Percentiles rank a stretch among this genome's conserved stretches.
Conservation (phyloP, 108 stramenopile genomes). For the Fistulifera pelliculosa region DNA sequence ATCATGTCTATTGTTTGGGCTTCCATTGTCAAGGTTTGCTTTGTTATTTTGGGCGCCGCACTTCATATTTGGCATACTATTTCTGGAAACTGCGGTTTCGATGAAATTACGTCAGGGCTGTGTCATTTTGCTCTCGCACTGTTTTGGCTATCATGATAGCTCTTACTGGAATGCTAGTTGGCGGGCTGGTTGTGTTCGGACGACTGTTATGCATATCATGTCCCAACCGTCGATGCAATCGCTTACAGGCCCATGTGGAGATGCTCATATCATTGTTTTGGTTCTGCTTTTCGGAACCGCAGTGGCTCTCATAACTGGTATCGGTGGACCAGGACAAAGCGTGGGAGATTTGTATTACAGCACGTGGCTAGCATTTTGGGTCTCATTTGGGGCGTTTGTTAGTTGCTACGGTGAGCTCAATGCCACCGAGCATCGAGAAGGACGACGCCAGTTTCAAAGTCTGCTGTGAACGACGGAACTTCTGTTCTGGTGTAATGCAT, state of each 20-base stretch:
- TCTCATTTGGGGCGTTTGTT: conserved; percentile 24
- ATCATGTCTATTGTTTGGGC: conserved; percentile 29
- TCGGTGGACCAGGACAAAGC: conserved; percentile 43
- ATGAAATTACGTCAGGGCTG: conserved; percentile 14
- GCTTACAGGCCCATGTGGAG: conserved; percentile 17
- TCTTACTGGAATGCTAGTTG: conserved; percentile 24
- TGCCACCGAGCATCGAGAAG: conserved; percentile 5
- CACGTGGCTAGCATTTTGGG: conserved; percentile 37
- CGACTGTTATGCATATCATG: conserved; percentile 3
- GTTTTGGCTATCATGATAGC: conserved; percentile 24
- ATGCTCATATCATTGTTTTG: conserved; percentile 21
- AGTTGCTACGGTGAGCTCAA: conserved; percentile 21
- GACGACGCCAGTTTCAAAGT: neutral
- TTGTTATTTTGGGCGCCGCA: conserved; percentile 37
- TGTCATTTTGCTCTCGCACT: conserved; percentile 33
- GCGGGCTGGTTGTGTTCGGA: conserved; percentile 8
- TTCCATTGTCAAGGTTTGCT: conserved; percentile 34
- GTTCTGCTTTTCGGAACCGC: conserved; percentile 31
- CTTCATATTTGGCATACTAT: conserved; percentile 39
- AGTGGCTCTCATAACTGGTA: conserved; percentile 35
- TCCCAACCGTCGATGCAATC: conserved; percentile 4
- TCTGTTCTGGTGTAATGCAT: no score
- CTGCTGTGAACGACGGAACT: no score
- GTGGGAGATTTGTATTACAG: conserved; percentile 44
- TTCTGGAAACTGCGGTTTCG: conserved; percentile 17